Evolutionary conservation across 2,329 filamentous ascomycete genomes (phyloP).

Genomic region (Aspergillus ibericus): DNA sequence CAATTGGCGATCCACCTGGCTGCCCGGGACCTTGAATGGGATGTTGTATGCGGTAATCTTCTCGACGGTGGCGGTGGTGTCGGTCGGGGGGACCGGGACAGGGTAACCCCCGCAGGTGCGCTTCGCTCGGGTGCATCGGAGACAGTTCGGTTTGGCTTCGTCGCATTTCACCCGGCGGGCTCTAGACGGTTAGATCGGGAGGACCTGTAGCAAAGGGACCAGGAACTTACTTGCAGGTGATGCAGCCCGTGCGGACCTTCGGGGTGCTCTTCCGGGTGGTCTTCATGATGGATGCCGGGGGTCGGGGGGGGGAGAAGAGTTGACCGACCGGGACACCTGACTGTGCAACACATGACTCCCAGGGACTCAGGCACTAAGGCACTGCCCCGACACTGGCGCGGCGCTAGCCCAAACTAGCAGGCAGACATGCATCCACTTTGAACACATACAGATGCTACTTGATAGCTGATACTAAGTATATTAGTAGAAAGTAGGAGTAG

Average conservation of each 20-base stretch:
- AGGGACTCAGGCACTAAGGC: too few species aligned
- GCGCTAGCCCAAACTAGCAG: too few species aligned
- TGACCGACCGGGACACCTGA: too few species aligned
- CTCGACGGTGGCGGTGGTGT: neutral
- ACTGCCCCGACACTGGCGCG: too few species aligned
- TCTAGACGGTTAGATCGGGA: neutral
- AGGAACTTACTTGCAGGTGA: constrained; percentile 6
- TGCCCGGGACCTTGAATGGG: constrained; percentile 26
- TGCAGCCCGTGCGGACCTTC: constrained; percentile 12
- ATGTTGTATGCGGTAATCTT: constrained; percentile 21
- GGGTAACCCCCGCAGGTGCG: constrained; percentile 1
- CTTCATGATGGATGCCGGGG: neutral
- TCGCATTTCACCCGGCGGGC: constrained; percentile 14
- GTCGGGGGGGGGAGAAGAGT: too few species aligned
- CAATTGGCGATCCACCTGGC: constrained; percentile 24
- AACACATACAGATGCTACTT: too few species aligned
- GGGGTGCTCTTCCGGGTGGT: neutral
- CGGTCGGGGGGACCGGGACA: neutral
- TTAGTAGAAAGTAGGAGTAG: too few species aligned
- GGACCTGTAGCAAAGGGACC: too few species aligned
- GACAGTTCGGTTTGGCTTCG: constrained; percentile 11
- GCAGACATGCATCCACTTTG: too few species aligned
- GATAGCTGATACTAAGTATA: too few species aligned
- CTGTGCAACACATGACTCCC: too few species aligned
- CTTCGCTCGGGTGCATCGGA: constrained; percentile 8